A percentile compares a stretch with the other conserved stretches of the same genome.
These are phyloP conservation scores for Erysiphe pulchra DNA, from an alignment of 2,329 filamentous ascomycete genomes.

Conservation along the genomic window DNA sequence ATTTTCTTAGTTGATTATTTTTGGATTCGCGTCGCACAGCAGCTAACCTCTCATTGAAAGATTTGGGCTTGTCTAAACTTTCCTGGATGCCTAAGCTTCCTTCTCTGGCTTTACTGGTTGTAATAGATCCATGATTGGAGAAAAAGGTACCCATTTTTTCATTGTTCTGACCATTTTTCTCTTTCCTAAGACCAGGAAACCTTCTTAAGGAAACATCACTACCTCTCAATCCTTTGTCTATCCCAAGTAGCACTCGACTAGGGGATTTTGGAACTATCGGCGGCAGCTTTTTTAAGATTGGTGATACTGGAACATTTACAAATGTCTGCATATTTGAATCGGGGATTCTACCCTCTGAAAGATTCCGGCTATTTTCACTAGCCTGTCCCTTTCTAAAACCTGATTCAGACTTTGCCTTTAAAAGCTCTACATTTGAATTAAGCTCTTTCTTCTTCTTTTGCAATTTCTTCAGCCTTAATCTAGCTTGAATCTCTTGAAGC, in stretches of 20 bases:
- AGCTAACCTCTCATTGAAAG: slow-evolving; percentile 70
- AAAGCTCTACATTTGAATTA: slow-evolving; percentile 8
- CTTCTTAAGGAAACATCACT: slow-evolving; percentile 66
- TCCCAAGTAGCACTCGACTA: slow-evolving; percentile 54
- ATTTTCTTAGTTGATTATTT: slow-evolving; percentile 22
- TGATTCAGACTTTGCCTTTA: slow-evolving; percentile 6
- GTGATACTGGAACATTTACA: slow-evolving; percentile 51
- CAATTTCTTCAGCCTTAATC: slow-evolving; percentile 65
- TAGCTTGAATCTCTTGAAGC: slow-evolving; percentile 68
- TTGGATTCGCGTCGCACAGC: slow-evolving; percentile 34
- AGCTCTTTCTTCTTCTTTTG: slow-evolving; percentile 27
- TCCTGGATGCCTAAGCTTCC: slow-evolving; percentile 6
- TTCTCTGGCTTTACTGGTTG: slow-evolving; percentile 14
- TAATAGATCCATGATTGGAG: slow-evolving; percentile 5
- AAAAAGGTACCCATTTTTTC: not conserved
- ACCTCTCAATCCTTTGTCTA: slow-evolving; percentile 65
- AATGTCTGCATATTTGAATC: slow-evolving; percentile 13
- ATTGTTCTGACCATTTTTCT: slow-evolving; percentile 7
- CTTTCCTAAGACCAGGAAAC: slow-evolving; percentile 24
- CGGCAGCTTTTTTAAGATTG: slow-evolving; percentile 32
- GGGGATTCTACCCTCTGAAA: slow-evolving; percentile 7
- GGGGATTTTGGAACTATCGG: slow-evolving; percentile 41
- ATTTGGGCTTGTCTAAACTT: slow-evolving; percentile 18
- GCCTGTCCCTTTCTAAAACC: slow-evolving; percentile 3
- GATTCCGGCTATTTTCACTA: slow-evolving; percentile 8